Percentiles rank a stretch among this genome's conserved stretches.
These are phyloP conservation scores for Aechmea fasciata DNA, from an alignment of 176 grass and related monocot genomes.

Conservation along the genomic window DNA sequence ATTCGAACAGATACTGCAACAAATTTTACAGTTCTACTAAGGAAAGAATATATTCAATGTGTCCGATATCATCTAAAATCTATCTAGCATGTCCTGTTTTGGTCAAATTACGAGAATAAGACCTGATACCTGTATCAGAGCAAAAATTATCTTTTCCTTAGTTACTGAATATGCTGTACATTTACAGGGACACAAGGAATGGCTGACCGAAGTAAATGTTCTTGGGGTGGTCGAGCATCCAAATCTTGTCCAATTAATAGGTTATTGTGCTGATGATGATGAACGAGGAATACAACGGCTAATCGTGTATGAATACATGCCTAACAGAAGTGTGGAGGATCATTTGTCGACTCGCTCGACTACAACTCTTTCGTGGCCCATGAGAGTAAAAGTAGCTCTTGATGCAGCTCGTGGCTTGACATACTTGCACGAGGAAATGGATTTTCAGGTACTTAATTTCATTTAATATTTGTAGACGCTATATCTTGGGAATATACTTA, in stretches of 20 bases:
- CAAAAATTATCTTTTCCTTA: background rate
- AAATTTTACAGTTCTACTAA: too few relatives aligned
- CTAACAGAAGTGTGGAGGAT: slow-evolving; percentile 83
- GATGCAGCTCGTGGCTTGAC: slow-evolving; percentile 73
- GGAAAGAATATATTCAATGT: too few relatives aligned
- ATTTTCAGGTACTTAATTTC: slow-evolving; percentile 63
- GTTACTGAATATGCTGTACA: slow-evolving; percentile 23
- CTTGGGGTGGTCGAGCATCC: slow-evolving; percentile 86
- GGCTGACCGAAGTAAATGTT: slow-evolving; percentile 96
- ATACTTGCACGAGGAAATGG: slow-evolving; percentile 95
- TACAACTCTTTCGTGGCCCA: slow-evolving; percentile 82
- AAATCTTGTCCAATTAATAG: slow-evolving; percentile 94
- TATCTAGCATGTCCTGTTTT: too few relatives aligned
- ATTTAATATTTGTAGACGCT: background rate
- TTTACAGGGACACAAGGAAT: slow-evolving; percentile 92
- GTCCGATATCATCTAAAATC: too few relatives aligned
- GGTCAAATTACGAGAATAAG: slow-evolving; percentile 9
- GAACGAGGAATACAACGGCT: slow-evolving; percentile 85
- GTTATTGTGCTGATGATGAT: slow-evolving; percentile 90
- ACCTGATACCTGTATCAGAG: slow-evolving; percentile 1
- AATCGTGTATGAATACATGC: slow-evolving; percentile 93
- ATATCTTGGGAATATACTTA: background rate
- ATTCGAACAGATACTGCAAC: too few relatives aligned
- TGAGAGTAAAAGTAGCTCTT: slow-evolving; percentile 76
- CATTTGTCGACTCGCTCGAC: slow-evolving; percentile 59